A percentile compares a stretch with the other conserved stretches of the same genome.
These are phyloP conservation scores for Rhazya stricta DNA, from an alignment of 257 asterid species.

Conservation along the genomic window DNA sequence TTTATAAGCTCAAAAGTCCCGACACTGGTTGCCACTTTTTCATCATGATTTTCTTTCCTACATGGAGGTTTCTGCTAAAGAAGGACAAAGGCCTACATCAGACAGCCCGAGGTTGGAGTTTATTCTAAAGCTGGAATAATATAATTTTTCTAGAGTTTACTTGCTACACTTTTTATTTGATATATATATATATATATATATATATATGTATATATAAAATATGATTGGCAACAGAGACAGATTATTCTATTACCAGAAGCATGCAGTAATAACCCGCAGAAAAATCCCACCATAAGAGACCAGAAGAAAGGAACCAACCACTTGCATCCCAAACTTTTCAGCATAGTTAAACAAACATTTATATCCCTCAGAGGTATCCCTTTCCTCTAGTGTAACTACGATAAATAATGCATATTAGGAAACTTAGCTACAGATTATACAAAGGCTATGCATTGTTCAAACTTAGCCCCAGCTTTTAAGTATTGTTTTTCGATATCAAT, in stretches of 20 bases:
- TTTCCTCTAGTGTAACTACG: background rate
- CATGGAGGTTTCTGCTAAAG: slow-evolving; percentile 11
- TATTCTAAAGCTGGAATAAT: background rate
- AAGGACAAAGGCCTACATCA: slow-evolving; percentile 17
- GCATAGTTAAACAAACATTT: background rate
- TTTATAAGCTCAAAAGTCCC: slow-evolving; percentile 15
- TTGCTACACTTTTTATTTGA: slow-evolving; percentile 7
- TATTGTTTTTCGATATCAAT: background rate
- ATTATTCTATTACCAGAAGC: background rate
- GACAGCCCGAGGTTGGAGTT: slow-evolving; percentile 8
- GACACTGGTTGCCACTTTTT: slow-evolving; percentile 16
- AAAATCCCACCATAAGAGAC: background rate
- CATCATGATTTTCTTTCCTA: slow-evolving; percentile 17
- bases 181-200: too few species aligned
- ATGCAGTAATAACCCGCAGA: background rate
- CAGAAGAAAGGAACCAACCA: background rate
- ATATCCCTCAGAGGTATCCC: background rate
- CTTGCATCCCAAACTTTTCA: background rate
- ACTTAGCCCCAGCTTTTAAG: background rate
- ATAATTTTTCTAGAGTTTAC: slow-evolving; percentile 3
- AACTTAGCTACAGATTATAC: background rate
- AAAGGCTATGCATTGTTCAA: background rate
- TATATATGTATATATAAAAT: too few species aligned
- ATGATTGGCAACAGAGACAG: background rate
- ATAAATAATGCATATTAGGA: background rate